Evolutionary conservation across 495 filamentous ascomycete species (phyloP), one percentile per base, ranked within the genome.

Genomic region (Neurospora tetrasperma): DNA sequence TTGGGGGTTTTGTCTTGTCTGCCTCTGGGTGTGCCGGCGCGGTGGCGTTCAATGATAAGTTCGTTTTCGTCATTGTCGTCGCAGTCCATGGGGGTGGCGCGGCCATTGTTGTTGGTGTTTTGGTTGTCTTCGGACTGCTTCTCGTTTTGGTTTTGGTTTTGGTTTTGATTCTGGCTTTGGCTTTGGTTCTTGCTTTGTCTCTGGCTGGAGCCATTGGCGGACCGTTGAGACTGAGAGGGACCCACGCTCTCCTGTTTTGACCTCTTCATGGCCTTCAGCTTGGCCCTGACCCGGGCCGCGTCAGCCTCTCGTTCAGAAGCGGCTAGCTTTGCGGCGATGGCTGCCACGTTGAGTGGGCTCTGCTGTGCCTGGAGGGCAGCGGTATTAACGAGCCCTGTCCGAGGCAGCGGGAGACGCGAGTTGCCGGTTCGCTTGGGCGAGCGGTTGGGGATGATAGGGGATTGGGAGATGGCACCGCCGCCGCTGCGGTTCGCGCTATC

Each of bases 251-350:
- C 46, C 42, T 16, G 75, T 20, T 79, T 78, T 12, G 78, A 75
- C 35, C 70, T 74, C 7, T 83, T 74, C 18, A 83, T 83, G 8
- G 86, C 86, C 72, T 83, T 83, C 2, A 88, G 81, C 76, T 88
- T 88, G 5, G 86, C 86, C 18, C 86, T 79, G 0, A 87, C 86
- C 69, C 86, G 82, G 7, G 85, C 86, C 4, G 87, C 86, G 72
- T 88, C 86, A 11, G 87, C 87, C 46, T 88, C 86, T 69, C 86
- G 81, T 70, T 88, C 87, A 3, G 85, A 84, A 9, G 87, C 87
- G 4, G 84, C 87, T 0, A 88, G 82, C 73, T 88, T 88, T 16
- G 86, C 87, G 1, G 85, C 82, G 70, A 88, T 88, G 42, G 83
- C 83, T 23, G 85, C 83, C 82, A 88, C 86, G 41, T 80, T 85